A percentile compares a stretch with the other conserved stretches of the same genome.
Evolutionary conservation across 202 grass and related monocot species (phyloP).

Genomic region (Schoenoplectus triqueter): DNA sequence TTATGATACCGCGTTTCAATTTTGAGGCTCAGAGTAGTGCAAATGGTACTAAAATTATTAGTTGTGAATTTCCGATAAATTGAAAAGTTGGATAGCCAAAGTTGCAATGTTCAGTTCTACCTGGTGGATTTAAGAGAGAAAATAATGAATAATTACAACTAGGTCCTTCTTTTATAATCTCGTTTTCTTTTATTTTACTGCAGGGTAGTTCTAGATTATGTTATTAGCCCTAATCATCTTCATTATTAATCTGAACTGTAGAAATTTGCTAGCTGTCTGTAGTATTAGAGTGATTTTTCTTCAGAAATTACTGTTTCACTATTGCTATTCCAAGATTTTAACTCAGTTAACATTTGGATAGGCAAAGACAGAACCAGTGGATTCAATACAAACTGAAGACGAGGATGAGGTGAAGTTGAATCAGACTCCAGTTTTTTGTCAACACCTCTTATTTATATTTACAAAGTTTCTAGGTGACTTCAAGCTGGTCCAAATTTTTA

Average conservation of each 20-base stretch:
- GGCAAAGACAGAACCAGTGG: conserved; percentile 30
- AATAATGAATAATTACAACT: too few species aligned
- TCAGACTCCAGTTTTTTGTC: conserved; percentile 17
- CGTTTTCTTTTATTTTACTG: not conserved
- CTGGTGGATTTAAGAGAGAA: too few species aligned
- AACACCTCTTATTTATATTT: conserved; percentile 21
- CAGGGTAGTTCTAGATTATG: not conserved
- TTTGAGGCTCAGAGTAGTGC: not conserved
- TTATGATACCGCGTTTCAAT: not conserved
- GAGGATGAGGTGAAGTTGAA: conserved; percentile 33
- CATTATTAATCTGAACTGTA: not conserved
- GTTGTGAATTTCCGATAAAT: not conserved
- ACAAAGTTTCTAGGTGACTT: conserved; percentile 15
- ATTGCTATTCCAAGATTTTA: not conserved
- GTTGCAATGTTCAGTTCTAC: too few species aligned
- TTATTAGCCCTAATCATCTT: not conserved
- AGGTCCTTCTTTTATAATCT: too few species aligned
- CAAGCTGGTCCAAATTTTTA: not conserved
- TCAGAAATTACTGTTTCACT: not conserved
- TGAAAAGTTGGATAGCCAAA: too few species aligned
- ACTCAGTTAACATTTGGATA: conserved; percentile 27
- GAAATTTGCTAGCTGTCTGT: not conserved
- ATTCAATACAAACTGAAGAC: conserved; percentile 32
- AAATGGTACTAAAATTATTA: not conserved
- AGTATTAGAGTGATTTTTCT: not conserved